Conservation (phyloP, 352 stramenopile genomes). For the Phytophthora pluvialis region DNA sequence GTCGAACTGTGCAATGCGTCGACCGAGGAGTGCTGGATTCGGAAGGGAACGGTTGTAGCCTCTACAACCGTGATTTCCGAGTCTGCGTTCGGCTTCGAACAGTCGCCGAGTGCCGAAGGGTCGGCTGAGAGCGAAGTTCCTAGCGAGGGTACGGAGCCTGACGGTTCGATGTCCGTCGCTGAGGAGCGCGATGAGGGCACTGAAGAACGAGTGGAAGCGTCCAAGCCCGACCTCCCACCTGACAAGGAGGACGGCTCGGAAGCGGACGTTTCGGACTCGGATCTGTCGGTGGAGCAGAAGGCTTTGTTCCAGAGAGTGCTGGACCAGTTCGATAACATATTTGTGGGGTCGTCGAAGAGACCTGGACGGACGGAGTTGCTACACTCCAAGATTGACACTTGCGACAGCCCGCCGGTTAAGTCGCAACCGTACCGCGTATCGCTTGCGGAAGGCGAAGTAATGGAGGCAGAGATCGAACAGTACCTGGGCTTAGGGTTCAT, state of each 20-base stretch:
- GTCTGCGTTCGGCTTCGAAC: constrained; percentile 7
- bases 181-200: not conserved
- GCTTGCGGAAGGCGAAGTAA: constrained; percentile 6
- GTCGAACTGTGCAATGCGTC: constrained; percentile 12
- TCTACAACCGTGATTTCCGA: not conserved
- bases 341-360: constrained; percentile 7
- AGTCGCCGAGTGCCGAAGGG: not conserved
- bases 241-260: not conserved
- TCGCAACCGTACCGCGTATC: constrained; percentile 14
- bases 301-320: not conserved
- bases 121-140: not conserved
- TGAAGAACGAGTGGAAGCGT: not conserved
- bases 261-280: not conserved
- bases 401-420: constrained; percentile 7
- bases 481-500: constrained; percentile 6
- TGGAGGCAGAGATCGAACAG: constrained; percentile 12
- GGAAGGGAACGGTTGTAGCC: not conserved
- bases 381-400: constrained; percentile 16
- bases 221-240: not conserved
- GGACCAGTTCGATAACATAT: not conserved
- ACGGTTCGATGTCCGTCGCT: not conserved
- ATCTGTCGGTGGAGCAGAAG: not conserved
- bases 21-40: constrained; percentile 8
- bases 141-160: not conserved
- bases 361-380: constrained; percentile 5